Conservation (phyloP, 1,284 basidiomycete genomes). For the Sporisorium graminicola region DNA sequence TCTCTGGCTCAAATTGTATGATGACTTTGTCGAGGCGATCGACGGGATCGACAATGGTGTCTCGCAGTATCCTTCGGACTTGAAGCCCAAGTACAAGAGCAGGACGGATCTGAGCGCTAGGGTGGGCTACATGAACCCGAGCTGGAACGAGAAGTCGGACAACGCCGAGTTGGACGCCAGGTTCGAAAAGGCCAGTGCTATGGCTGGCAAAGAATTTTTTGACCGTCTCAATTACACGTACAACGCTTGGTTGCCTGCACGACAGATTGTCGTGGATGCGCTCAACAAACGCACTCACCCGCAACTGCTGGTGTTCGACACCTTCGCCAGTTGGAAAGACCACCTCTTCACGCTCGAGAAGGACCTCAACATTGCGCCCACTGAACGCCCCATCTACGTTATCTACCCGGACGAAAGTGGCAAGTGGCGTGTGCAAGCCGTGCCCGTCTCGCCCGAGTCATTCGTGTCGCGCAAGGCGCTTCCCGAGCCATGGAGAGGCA, state of each 20-base stretch:
- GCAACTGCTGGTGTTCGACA: constrained; percentile 83
- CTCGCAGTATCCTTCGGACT: constrained; percentile 56
- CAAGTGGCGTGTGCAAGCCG: constrained; percentile 94
- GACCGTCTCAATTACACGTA: constrained; percentile 84
- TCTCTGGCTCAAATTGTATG: constrained; percentile 91
- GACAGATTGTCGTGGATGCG: constrained; percentile 81
- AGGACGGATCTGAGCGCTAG: constrained; percentile 66
- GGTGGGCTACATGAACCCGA: constrained; percentile 64
- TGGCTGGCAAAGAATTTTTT: constrained; percentile 90
- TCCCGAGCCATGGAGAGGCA: constrained; percentile 91
- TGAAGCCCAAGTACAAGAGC: constrained; percentile 63
- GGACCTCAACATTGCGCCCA: constrained; percentile 55
- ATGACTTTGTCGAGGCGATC: constrained; percentile 90
- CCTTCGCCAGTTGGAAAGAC: constrained; percentile 91
- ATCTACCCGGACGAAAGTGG: constrained; percentile 82
- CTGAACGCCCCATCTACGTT: constrained; percentile 79
- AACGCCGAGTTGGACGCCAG: constrained; percentile 50
- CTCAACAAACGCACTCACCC: constrained; percentile 76
- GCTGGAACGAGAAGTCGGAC: constrained; percentile 64
- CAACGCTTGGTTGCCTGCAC: constrained; percentile 91
- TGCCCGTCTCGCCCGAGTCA: constrained; percentile 83
- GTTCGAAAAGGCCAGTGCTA: constrained; percentile 82
- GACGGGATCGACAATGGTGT: constrained; percentile 83
- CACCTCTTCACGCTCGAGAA: constrained; percentile 89
- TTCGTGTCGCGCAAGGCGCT: constrained; percentile 92